A percentile compares a stretch with the other conserved stretches of the same genome.
These are phyloP conservation scores for Fusarium drepaniforme DNA, from an alignment of 2,329 filamentous ascomycete species.

Conservation along the genomic window DNA sequence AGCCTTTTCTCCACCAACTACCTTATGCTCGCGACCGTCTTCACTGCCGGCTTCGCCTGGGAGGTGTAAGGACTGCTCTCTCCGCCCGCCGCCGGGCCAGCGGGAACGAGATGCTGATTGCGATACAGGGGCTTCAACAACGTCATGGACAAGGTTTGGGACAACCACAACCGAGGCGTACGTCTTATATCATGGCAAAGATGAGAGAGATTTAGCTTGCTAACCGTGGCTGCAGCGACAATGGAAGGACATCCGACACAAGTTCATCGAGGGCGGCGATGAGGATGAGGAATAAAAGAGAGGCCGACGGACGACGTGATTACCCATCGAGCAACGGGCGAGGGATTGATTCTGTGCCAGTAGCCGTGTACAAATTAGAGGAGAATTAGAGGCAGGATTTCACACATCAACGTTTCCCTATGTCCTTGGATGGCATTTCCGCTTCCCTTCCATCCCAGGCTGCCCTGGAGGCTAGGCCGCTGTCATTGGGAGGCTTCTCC, in stretches of 20 bases:
- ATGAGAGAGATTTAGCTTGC: constrained; percentile 26
- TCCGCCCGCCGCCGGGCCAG: constrained; percentile 25
- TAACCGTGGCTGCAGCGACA: constrained; percentile 75
- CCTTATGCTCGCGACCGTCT: constrained; percentile 88
- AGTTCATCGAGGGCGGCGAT: constrained; percentile 81
- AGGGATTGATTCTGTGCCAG: constrained; percentile 43
- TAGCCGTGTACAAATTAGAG: constrained; percentile 51
- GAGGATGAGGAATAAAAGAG: constrained; percentile 48
- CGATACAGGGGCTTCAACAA: constrained; percentile 82
- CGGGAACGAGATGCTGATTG: constrained; percentile 48
- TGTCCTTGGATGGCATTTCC: constrained; percentile 5
- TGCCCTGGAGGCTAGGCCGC: background rate
- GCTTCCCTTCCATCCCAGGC: background rate
- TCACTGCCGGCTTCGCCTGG: constrained; percentile 88
- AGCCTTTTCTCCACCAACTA: constrained; percentile 87
- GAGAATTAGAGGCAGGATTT: constrained; percentile 46
- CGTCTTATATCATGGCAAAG: constrained; percentile 52
- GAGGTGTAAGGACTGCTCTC: constrained; percentile 79
- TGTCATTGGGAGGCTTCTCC: background rate
- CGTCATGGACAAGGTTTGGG: constrained; percentile 88
- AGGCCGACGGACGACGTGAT: constrained; percentile 21
- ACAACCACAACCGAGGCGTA: constrained; percentile 92
- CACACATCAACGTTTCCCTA: constrained; percentile 33
- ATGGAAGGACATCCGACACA: constrained; percentile 99
- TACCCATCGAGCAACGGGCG: constrained; percentile 28